Conservation (phyloP, 2,329 filamentous ascomycete species). For the Ophiostoma tasmaniense region DNA sequence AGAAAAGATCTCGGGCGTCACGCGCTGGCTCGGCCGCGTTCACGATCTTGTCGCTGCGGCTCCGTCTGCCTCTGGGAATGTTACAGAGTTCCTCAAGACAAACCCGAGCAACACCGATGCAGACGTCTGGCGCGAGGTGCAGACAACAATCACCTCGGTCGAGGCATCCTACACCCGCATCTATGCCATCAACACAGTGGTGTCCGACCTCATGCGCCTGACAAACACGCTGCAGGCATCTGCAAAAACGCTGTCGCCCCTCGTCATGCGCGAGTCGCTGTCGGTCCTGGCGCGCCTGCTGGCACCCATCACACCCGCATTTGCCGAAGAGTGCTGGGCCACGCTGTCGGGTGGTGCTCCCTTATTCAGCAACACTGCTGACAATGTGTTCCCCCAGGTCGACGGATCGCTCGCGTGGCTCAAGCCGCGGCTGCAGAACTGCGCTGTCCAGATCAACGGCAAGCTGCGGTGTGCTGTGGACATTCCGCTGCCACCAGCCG, state of each 20-base stretch:
- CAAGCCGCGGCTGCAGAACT: constrained; percentile 42
- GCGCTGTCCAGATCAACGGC: constrained; percentile 73
- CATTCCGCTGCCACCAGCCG: constrained; percentile 44
- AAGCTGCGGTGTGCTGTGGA: constrained; percentile 61
- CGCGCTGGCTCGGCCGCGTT: constrained; percentile 68
- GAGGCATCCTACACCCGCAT: constrained; percentile 61
- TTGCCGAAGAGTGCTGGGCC: constrained; percentile 62
- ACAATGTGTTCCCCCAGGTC: constrained; percentile 46
- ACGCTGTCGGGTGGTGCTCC: constrained; percentile 27
- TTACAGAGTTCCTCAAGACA: constrained; percentile 21
- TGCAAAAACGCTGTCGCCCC: constrained; percentile 29
- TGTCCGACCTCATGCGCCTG: constrained; percentile 74
- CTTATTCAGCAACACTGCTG: neutral
- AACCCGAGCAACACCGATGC: constrained; percentile 36
- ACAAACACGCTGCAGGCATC: constrained; percentile 54
- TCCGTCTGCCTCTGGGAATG: constrained; percentile 22
- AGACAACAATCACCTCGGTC: constrained; percentile 58
- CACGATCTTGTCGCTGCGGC: constrained; percentile 43
- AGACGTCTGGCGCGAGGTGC: constrained; percentile 55
- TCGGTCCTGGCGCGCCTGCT: constrained; percentile 59
- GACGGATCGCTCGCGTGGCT: constrained; percentile 45
- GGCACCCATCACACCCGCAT: constrained; percentile 70
- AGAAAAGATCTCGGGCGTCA: constrained; percentile 69
- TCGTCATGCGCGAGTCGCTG: constrained; percentile 42
- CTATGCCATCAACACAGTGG: constrained; percentile 71